A percentile compares a stretch with the other conserved stretches of the same genome.
phyloP scores from a whole-genome alignment of 495 filamentous ascomycete species.

The Penicillium fimorum region DNA sequence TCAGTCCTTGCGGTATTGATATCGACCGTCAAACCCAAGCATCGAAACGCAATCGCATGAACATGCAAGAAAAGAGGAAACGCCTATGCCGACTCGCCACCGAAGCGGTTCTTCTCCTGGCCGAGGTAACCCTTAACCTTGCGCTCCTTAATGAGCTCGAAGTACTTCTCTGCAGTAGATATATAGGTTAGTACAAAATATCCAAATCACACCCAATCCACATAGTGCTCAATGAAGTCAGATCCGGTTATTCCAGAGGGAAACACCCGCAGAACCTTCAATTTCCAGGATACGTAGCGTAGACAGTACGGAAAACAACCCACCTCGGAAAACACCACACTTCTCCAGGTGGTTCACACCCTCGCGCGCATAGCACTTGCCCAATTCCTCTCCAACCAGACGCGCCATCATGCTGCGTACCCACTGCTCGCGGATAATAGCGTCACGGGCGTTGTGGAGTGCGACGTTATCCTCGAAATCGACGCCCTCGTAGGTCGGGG shows the following conservation, averaged over 20 bases:
- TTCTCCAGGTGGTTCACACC: constrained; percentile 98
- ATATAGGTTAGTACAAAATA: constrained; percentile 4
- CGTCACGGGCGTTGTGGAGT: constrained; percentile 90
- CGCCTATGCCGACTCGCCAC: constrained; percentile 17
- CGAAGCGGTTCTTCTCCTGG: constrained; percentile 84
- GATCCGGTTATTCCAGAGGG: background rate
- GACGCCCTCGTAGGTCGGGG: constrained; percentile 94
- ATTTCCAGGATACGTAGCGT: background rate
- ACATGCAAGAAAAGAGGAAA: background rate
- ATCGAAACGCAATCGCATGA: constrained; percentile 6
- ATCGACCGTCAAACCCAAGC: constrained; percentile 1
- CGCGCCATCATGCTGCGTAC: constrained; percentile 96
- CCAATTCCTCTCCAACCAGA: constrained; percentile 87
- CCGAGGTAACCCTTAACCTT: constrained; percentile 88
- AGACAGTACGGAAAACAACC: constrained; percentile 13
- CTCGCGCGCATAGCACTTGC: constrained; percentile 92
- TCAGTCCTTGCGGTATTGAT: background rate
- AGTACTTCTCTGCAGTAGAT: constrained; percentile 72
- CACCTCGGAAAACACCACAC: constrained; percentile 87
- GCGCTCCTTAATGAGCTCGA: constrained; percentile 80
- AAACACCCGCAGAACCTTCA: background rate
- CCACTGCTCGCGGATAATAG: constrained; percentile 96
- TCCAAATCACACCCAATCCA: background rate
- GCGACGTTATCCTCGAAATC: constrained; percentile 90
- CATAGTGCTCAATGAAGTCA: background rate